Base-by-base conservation (phyloP, 1,139 yeast species). In the Taphrina populina region DNA sequence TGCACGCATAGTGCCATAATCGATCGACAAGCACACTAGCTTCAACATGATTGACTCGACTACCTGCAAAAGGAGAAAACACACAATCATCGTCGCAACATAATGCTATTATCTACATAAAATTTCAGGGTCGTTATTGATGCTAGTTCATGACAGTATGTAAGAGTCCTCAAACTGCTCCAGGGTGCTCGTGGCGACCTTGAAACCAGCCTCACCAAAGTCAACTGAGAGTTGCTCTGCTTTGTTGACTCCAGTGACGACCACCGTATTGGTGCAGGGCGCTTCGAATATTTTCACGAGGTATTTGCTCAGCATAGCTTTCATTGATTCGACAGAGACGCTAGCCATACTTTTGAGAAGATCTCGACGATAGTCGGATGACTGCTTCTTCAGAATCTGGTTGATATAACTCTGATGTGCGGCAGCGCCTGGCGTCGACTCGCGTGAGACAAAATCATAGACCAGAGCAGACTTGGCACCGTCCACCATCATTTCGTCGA, bases 361-460 rank as follows among this genome's bases (percentile, higher is more conserved):
- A 62, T 11, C 60, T 60, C 0, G 60, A 67, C 1, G 62, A 69
- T 2, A 59, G 67, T 1, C 61, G 67, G 3, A 57, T 64, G 4
- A 61, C 67, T 17, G 66, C 73, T n/a, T 62, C 70, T 5, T 67
- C 70, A 17, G 63, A 67, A 6, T 66, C 73, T 52, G 56, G 20
- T 52, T 52, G 33, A 52, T 29, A 29, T 32, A 52, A n/a, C 47
- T 39, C 44, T 52, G 56, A n/a, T 41, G 49, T 13, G 49, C 56
- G 7, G 49, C 49, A 3, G 49, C 49, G 10, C 49, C 46, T 6
- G 56, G 47, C n/a, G 56, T 39, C 36, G 70, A 69, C 19, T 64
- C 70, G 8, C 64, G 69, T 5, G 68, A 68, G 15, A 57, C 59
- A 24, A 44, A 51, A 27, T 43, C 54, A 30, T 43, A 57, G 19